Evolutionary conservation across 2,329 filamentous ascomycete genomes (phyloP), one percentile per base, ranked within the genome.

Genomic region (Ascochyta rabiei): DNA sequence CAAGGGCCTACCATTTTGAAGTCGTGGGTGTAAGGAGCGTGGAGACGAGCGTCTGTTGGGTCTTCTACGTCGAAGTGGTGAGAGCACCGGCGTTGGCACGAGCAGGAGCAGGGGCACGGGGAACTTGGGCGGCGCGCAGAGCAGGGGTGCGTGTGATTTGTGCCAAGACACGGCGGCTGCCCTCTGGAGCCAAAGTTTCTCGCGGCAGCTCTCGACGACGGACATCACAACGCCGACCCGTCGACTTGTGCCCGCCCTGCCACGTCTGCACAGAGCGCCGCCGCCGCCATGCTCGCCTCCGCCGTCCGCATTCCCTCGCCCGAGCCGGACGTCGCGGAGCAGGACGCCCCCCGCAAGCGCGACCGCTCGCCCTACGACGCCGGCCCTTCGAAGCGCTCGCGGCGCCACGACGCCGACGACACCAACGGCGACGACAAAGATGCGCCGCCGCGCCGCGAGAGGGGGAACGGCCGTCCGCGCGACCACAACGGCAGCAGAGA

Each of bases 391-490:
- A 68, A 75, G 62, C 63, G 75, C 75, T 64, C 77, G 78, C 56
- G 66, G 44, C 59, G 55, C 37, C 59, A 66, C 48, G 68, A 56
- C 34, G 60, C 59, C 21, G 58, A 60, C 2, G 79, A 81, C 18
- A n/a, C n/a, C n/a, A 70, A 73, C 28, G 79, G 2, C 28, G 12
- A 30, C 28, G 12, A 80, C 66, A 77, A 81, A 44, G 76, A 80
- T 48, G 76, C 78, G 31, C 44, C 53, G 28, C 41, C 48, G 2
- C 76, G 79, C 50, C 76, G 76, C 77, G 3, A 91, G 90, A 67
- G 91, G 91, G 74, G 88, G 93, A 77, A 90, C 88, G 21, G 87
- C 87, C 51, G 51, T 34, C 35, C 90, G 91, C 62, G 62, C 39
- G 59, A 62, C 5, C 37, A 56, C 15, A 59, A 57, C 23, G 45